Evolutionary conservation across 306 rosid genomes (phyloP), one percentile per base, ranked within the genome.

Genomic region (Ammopiptanthus mongolicus): DNA sequence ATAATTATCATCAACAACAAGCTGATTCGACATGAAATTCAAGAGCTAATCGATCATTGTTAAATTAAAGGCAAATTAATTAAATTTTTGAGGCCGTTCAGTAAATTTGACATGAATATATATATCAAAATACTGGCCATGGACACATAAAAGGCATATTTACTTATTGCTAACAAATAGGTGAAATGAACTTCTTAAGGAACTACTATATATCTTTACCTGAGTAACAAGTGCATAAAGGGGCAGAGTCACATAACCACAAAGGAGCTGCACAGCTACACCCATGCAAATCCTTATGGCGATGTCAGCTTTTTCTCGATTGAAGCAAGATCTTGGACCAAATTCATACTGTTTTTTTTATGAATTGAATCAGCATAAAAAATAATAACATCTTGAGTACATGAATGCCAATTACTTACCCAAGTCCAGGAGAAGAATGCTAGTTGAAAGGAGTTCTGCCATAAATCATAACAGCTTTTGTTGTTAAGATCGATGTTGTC

Each of bases 361-460:
- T 59, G 75, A 88, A 51, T 67, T 71, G 3, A 36, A 58, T 85
- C 25, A 80, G 36, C 65, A 42, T 46, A 65, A 25, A 34, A 79
- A 23, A 2, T 37, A 33, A 70, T n/a, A n/a, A 51, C 10, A 48
- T 55, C 21, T 74, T 1, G 22, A 47, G 52, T 36, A 65, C 25
- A 36, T 42, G 1, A 58, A 42, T 51, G 22, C 53, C 47, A 53
- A 71, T 64, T 62, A 83, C 91, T 69, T 80, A 90, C 96, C 96
- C 93, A 90, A 46, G 89, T 80, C 93, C 91, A 91, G 3, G 81
- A 73, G 80, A 88, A 91, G 87, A 91, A 91, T 61, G 96, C 91
- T 64, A 91, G 79, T 53, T 88, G 93, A 87, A 91, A 91, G 0
- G 96, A 87, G 75, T 87, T 91, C 90, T 88, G 89, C 78, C 57